Base-by-base conservation (phyloP, 2,329 filamentous ascomycete genomes). In the Trichoderma sp. region DNA sequence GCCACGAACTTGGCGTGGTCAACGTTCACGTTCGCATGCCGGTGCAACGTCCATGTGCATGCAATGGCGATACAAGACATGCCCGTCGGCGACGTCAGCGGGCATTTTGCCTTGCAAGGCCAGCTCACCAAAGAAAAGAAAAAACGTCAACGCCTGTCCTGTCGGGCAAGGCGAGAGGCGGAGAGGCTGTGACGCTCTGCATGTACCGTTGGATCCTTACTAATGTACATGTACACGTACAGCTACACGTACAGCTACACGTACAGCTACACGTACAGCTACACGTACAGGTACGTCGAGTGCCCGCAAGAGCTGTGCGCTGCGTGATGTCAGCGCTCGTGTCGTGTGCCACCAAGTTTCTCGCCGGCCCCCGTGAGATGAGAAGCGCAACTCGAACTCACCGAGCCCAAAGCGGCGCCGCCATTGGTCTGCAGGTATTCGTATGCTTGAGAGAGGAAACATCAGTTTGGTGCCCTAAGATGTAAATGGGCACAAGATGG, bases 291-390 rank as follows among this genome's bases (percentile, higher is more conserved):
- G 8, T 24, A 21, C 14, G 66, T 33, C 33, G 27, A 24, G 41
- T 29, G 53, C 35, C 38, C 56, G 16, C 72, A 62, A 21, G 14
- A 33, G 16, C 11, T 21, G 21, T 63, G 27, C 56, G 24, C 21
- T 68, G 33, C 50, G 75, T 76, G 69, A 76, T 76, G 75, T 76
- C 75, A 71, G 31, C 38, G 75, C 64, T 29, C 69, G 65, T 59
- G 67, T 60, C 60, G 67, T 75, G 74, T 67, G 62, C 74, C 74
- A 60, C 74, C 59, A 35, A n/a, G 38, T 50, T 29, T 65, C 45
- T 71, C 64, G 29, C 38, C 66, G 59, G 41, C 24, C 38, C 38
- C 41, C n/a, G 45, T 68, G 62, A 65, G 63, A 31, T 60, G 62
- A 41, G 38, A 29, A 35, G 16, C 33, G 24, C 24, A 18, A 63